Conservation (phyloP, 495 filamentous ascomycete species). For the Aspergillus bertholletiae region DNA sequence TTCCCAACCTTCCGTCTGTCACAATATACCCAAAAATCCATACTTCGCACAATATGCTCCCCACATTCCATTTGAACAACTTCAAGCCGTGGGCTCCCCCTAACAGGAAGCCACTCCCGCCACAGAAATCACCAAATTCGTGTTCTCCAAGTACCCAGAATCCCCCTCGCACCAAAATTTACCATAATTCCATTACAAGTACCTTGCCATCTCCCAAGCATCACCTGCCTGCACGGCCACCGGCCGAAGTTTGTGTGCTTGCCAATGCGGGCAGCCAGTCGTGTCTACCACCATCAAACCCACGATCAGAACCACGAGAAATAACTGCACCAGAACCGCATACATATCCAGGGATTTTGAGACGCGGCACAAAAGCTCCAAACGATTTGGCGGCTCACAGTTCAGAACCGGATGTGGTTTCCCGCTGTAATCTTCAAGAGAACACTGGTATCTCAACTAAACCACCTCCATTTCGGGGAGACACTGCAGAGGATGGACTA, state of each 20-base stretch:
- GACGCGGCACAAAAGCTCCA: too few species aligned
- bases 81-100: conserved; percentile 13
- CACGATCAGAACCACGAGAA: neutral
- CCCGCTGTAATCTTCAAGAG: neutral
- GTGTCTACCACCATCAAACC: neutral
- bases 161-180: conserved; percentile 3
- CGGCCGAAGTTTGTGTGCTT: conserved; percentile 17
- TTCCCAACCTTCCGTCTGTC: neutral
- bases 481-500: conserved; percentile 1
- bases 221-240: conserved; percentile 18
- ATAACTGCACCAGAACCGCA: neutral
- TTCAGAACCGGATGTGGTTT: too few species aligned
- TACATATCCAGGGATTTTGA: too few species aligned
- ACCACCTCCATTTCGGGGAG: conserved; percentile 10
- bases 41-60: conserved; percentile 2
- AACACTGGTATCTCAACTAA: conserved; percentile 5
- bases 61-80: conserved; percentile 9
- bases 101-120: neutral
- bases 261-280: conserved; percentile 5
- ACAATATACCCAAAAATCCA: conserved; percentile 1
- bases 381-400: too few species aligned
- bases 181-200: conserved; percentile 2
- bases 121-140: neutral
- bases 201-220: conserved; percentile 15
- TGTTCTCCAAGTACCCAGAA: neutral